phyloP scores from a whole-genome alignment of 139 green algal species.

The Chlorella sp. region DNA sequence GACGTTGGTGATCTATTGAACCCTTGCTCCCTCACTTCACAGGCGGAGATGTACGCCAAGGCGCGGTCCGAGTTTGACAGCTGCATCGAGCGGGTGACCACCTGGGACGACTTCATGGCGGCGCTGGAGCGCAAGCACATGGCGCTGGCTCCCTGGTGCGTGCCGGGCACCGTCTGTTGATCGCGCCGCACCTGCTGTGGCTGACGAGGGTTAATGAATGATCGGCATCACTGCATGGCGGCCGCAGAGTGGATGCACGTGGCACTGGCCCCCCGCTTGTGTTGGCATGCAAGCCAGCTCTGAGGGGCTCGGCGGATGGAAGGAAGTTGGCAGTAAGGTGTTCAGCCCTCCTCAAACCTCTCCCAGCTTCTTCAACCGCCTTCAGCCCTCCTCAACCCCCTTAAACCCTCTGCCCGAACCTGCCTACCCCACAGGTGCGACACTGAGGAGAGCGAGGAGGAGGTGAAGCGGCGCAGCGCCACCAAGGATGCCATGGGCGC shows the following conservation, averaged over 20 bases:
- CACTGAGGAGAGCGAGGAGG: slow-evolving; percentile 87
- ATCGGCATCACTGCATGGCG: too few species aligned
- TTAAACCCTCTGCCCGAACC: background rate
- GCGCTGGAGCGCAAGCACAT: slow-evolving; percentile 93
- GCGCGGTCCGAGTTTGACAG: slow-evolving; percentile 66
- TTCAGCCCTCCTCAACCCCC: too few species aligned
- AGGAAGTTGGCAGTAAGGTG: too few species aligned
- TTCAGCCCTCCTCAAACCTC: too few species aligned
- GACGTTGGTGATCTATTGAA: too few species aligned
- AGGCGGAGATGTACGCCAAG: slow-evolving; percentile 80
- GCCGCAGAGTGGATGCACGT: too few species aligned
- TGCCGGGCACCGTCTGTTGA: too few species aligned
- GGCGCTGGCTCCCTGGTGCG: slow-evolving; percentile 92
- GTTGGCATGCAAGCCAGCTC: background rate
- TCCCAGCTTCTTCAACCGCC: too few species aligned
- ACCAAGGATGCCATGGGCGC: slow-evolving; percentile 88
- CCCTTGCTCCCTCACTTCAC: background rate
- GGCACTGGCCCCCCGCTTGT: background rate
- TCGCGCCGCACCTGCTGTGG: too few species aligned
- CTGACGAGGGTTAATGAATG: too few species aligned
- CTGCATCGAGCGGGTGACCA: slow-evolving; percentile 76
- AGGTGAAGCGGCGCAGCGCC: slow-evolving; percentile 89
- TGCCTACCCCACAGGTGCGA: slow-evolving; percentile 60
- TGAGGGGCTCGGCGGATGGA: too few species aligned
- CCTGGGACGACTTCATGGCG: slow-evolving; percentile 95